Evolutionary conservation across 441 rosid species (phyloP).

Genomic region (Populus hybrid): DNA sequence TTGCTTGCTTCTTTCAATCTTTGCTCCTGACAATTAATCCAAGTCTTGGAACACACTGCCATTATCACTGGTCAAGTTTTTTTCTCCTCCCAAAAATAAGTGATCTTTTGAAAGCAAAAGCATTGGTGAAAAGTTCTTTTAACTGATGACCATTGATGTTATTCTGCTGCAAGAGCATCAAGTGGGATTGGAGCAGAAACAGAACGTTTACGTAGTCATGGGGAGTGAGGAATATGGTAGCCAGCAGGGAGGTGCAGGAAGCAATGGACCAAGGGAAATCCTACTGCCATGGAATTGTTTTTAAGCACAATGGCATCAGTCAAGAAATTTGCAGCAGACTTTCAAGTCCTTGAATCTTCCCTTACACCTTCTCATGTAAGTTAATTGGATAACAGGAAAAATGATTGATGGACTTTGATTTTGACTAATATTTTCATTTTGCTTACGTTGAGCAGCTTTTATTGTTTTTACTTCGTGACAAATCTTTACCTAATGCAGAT

Average conservation of each 20-base stretch:
- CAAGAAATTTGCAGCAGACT: conserved; percentile 26
- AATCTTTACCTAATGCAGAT: background rate
- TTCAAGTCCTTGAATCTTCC: conserved; percentile 26
- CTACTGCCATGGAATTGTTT: conserved; percentile 30
- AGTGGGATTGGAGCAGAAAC: conserved; percentile 33
- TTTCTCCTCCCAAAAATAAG: background rate
- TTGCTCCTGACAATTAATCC: too few species aligned
- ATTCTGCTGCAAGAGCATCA: conserved; percentile 24
- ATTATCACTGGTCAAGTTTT: conserved; percentile 4
- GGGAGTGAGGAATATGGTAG: conserved; percentile 26
- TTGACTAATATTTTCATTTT: background rate
- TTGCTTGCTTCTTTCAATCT: too few species aligned
- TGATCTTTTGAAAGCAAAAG: background rate
- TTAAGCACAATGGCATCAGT: conserved; percentile 28
- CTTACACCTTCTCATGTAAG: conserved; percentile 35
- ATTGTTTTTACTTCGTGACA: background rate
- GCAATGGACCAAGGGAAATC: conserved; percentile 20
- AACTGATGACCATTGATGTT: background rate
- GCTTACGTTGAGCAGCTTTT: background rate
- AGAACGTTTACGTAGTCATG: conserved; percentile 26
- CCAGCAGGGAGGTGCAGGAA: conserved; percentile 25
- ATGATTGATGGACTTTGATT: background rate
- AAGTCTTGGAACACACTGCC: background rate
- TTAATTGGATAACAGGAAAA: background rate
- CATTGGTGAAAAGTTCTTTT: background rate